Base-by-base conservation (phyloP, 192 early-diverging fungal species). In the Cetraspora pellucida region DNA sequence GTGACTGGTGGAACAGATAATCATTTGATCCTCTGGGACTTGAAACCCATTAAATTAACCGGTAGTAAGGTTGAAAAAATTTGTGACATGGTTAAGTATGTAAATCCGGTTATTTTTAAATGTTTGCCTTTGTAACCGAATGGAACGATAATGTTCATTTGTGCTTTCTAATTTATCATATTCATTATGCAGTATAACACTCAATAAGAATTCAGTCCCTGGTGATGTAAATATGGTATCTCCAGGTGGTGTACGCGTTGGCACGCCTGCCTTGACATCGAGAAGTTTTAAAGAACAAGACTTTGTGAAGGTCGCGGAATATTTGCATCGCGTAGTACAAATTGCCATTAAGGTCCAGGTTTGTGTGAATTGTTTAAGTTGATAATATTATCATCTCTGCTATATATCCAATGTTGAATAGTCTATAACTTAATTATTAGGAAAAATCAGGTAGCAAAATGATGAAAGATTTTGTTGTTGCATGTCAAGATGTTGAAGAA, bases 161-260 rank as follows among this genome's bases (percentile, higher is more conserved):
- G 2, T 44, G 13, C 2, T 65, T 43, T 21, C 19, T 1, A 23
- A 11, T 21, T 16, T 72, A 55, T 31, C 31, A 54, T 44, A 37
- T 27, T 16, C 10, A 57, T 55, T 9, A 21, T 31, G 30, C 60
- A 87, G 81, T 88, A 99, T 99, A 81, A 99, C 98, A 27, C 82
- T 99, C 66, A 99, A 99, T 91, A 99, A 99, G 90, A 99, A 99
- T 91, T 93, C 96, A 61, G 93, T 99, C 70, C 94, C 91, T 81
- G 98, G 98, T 77, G 98, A 99, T 86, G 89, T 89, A 70, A 95
- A 92, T 75, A 97, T 97, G 49, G 90, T 98, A 25, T 93, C 94
- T 57, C 98, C 98, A 77, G 98, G 98, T 75, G 98, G 98, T 87
- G 94, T 97, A 66, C 96, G 98, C 85, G 86, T 99, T 50, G 97